Base-by-base conservation (phyloP, 2,329 filamentous ascomycete genomes). In the Purpureocillium takamizusanense region DNA sequence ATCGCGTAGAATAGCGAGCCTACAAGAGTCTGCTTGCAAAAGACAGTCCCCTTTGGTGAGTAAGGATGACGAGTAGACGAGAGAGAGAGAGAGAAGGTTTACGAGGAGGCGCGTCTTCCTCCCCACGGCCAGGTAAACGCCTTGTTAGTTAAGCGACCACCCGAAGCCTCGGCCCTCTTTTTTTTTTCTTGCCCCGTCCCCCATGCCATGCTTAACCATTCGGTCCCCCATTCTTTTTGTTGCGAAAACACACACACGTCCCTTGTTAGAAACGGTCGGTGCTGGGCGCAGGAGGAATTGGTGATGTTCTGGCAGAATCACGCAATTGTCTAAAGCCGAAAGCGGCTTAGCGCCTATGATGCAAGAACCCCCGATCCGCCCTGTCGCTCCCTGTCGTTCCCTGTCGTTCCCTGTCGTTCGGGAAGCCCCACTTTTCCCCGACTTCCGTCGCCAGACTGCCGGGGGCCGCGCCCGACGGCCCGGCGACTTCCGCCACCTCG, bases 271-370 rank as follows among this genome's bases (percentile, higher is more conserved):
- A 23, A 11, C 7, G 8, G 17, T 23, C 35, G 17, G 16, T 31
- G 7, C 17, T 15, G 17, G n/a, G 27, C 35, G 33, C 17, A 30
- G 11, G 7, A 12, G 33, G 49, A 59, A 57, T 61, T 60, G 56
- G 58, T 53, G 58, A 62, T 60, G 51, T 41, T 47, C 52, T 42
- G 46, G 53, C 37, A 47, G 51, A 61, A 63, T 63, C 60, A 63
- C 60, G 60, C 60, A 63, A 63, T 63, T 56, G 46, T 35, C 32
- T 52, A 54, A 55, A 43, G 33, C 58, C 51, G 31, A 37, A 48
- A 52, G 42, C 16, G 55, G 59, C 43, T 48, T 59, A 55, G 55
- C 48, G 48, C 13, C 38, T 27, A 52, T 52, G 50, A 45, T 52
- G 50, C 50, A 51, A 52, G 46, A 43, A 32, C 35, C 35, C 35